Conservation (phyloP, 108 stramenopile genomes). For the Fragilaria crotonensis region DNA sequence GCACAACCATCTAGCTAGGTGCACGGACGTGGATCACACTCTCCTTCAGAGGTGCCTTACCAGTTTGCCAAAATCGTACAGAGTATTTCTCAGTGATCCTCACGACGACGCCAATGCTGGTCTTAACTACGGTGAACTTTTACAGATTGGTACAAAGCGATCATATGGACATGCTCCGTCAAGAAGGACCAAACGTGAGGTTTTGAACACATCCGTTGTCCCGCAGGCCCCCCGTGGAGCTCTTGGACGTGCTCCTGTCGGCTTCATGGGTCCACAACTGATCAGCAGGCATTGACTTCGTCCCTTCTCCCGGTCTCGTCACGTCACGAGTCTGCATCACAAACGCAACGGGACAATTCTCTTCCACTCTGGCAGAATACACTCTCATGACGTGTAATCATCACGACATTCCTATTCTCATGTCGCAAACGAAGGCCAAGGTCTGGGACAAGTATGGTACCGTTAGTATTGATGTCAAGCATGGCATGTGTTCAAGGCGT, state of each 20-base stretch:
- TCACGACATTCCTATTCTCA: slow-evolving; percentile 69
- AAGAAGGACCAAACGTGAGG: slow-evolving; percentile 54
- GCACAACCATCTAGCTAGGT: too few relatives aligned
- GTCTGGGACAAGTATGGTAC: slow-evolving; percentile 52
- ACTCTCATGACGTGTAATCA: slow-evolving; percentile 70
- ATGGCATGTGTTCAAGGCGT: too few relatives aligned
- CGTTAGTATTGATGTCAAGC: too few relatives aligned
- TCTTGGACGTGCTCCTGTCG: slow-evolving; percentile 39
- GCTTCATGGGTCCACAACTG: slow-evolving; percentile 78
- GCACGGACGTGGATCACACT: too few relatives aligned
- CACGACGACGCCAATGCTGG: too few relatives aligned
- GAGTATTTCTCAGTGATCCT: too few relatives aligned
- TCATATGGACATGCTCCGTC: too few relatives aligned
- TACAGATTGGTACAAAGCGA: too few relatives aligned
- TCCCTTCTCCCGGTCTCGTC: slow-evolving; percentile 39
- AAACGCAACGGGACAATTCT: slow-evolving; percentile 73
- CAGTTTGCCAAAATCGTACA: too few relatives aligned
- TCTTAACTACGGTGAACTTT: too few relatives aligned
- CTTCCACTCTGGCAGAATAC: slow-evolving; percentile 69
- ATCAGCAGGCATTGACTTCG: slow-evolving; percentile 75
- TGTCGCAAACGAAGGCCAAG: slow-evolving; percentile 32
- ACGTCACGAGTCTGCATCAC: slow-evolving; percentile 29
- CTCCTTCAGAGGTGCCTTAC: too few relatives aligned
- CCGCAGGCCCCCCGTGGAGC: slow-evolving; percentile 38
- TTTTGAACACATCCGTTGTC: slow-evolving; percentile 62